These are phyloP conservation scores for Diversispora eburnea DNA, from an alignment of 192 early-diverging fungal genomes.

Conservation along the genomic window DNA sequence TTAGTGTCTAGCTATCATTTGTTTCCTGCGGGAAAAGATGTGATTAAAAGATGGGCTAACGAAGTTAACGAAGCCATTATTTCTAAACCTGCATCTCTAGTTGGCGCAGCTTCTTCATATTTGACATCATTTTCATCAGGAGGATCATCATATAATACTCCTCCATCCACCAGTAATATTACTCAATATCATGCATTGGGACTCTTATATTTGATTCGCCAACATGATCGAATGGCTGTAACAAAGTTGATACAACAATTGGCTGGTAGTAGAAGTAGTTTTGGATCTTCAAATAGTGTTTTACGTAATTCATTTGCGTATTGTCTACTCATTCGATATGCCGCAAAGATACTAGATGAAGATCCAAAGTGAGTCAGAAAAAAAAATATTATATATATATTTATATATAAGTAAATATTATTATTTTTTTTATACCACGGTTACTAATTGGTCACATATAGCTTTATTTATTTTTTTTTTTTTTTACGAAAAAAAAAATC, in stretches of 20 bases:
- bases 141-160: slow-evolving; percentile 37
- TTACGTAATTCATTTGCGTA: slow-evolving; percentile 85
- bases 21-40: slow-evolving; percentile 80
- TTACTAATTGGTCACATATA: no score
- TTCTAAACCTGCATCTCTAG: slow-evolving; percentile 63
- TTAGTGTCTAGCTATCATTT: slow-evolving; percentile 89
- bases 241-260: slow-evolving; percentile 92
- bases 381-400: no score
- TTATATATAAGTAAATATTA: neutral
- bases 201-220: slow-evolving; percentile 88
- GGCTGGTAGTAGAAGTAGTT: slow-evolving; percentile 49
- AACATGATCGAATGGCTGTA: slow-evolving; percentile 98
- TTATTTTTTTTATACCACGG: no score
- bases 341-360: slow-evolving; percentile 80
- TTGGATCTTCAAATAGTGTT: slow-evolving; percentile 47
- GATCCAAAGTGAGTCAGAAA: slow-evolving; percentile 55
- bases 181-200: slow-evolving; percentile 98
- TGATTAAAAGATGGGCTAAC: slow-evolving; percentile 94
- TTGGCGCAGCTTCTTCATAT: slow-evolving; percentile 48
- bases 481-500: no score
- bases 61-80: slow-evolving; percentile 95
- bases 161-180: slow-evolving; percentile 72
- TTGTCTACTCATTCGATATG: slow-evolving; percentile 90
- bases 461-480: no score
- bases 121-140: slow-evolving; percentile 50